Base-by-base conservation (phyloP, 2,329 filamentous ascomycete species). In the Fusarium ambrosium region DNA sequence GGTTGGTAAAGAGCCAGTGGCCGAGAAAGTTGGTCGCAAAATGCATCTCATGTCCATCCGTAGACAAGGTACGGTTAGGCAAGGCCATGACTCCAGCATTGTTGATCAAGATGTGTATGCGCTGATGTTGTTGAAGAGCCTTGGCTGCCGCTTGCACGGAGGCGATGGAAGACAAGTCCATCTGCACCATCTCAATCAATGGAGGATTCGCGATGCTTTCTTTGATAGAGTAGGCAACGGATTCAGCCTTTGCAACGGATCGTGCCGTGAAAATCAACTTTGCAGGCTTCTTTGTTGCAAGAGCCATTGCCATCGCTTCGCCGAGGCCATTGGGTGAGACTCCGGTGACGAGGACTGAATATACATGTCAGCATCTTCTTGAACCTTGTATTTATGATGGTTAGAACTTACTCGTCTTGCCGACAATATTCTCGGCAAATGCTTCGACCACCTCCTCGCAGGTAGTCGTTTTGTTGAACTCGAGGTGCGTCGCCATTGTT, bases 1-100 rank as follows among this genome's bases (percentile, higher is more conserved):
- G 34, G 34, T 37, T 59, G 32, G 55, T 59, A 11, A 59, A 59
- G 14, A 59, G 55, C 55, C 55, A 59, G 24, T 59, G 55, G 14
- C 55, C 55, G 13, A 59, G 34, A 3, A 59, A 59, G 34, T 59
- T 59, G 7, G 55, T 59, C 3, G 34, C 55, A 39, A 59, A 59
- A 24, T 59, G 34, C 34, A 39, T 39, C 22, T 59, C 55, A 39
- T 59, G n/a, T n/a, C 55, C 34, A n/a, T 59, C 22, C 7, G 5
- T 5, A n/a, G 55, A 59, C 55, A 59, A 37, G 4, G 55, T 59
- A 6, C 55, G 55, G 5, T 59, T 6, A 13, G 55, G 55, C 34
- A 59, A 27, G 1, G 55, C 55, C 34, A 59, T 59, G 20, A 59
- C 55, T 39, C 55, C 55, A 18, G 55, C 55, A 27, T 59, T 59